These are phyloP conservation scores for Dothistroma septosporum DNA, from an alignment of 2,329 filamentous ascomycete genomes.

Conservation along the genomic window DNA sequence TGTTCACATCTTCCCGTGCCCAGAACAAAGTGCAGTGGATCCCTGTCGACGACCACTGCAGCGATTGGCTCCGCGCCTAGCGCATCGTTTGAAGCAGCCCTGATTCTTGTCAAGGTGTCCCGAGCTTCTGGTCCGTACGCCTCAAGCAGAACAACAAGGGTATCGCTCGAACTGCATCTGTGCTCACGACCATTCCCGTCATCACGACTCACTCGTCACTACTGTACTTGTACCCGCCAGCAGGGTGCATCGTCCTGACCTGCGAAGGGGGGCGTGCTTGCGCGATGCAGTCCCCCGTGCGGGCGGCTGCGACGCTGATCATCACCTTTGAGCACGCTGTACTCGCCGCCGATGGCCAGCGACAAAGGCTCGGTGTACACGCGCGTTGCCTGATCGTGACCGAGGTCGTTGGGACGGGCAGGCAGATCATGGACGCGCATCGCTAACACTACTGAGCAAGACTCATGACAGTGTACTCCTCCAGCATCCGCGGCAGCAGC, in stretches of 20 bases:
- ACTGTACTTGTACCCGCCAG: not conserved
- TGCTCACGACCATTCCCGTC: too few species aligned
- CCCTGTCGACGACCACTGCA: conserved; percentile 7
- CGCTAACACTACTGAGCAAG: conserved; percentile 10
- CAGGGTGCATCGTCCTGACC: conserved; percentile 1
- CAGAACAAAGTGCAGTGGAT: conserved; percentile 7
- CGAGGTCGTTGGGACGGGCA: not conserved
- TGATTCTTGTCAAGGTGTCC: not conserved
- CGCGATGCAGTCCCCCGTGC: conserved; percentile 3
- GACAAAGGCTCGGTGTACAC: conserved; percentile 1
- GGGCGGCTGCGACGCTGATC: not conserved
- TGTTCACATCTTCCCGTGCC: conserved; percentile 15
- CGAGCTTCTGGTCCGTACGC: conserved; percentile 9
- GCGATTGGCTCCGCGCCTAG: conserved; percentile 6
- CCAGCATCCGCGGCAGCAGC: not conserved
- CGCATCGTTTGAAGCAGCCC: conserved; percentile 6
- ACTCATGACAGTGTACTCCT: not conserved
- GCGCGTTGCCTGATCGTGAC: not conserved
- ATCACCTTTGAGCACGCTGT: not conserved
- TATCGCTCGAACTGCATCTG: not conserved
- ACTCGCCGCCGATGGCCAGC: too few species aligned
- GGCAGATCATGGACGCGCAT: not conserved
- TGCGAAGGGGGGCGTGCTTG: not conserved
- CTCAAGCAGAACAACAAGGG: not conserved
- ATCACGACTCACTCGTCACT: not conserved